Conservation (phyloP, 2,329 filamentous ascomycete genomes). For the Penicillium psychrosexuale region DNA sequence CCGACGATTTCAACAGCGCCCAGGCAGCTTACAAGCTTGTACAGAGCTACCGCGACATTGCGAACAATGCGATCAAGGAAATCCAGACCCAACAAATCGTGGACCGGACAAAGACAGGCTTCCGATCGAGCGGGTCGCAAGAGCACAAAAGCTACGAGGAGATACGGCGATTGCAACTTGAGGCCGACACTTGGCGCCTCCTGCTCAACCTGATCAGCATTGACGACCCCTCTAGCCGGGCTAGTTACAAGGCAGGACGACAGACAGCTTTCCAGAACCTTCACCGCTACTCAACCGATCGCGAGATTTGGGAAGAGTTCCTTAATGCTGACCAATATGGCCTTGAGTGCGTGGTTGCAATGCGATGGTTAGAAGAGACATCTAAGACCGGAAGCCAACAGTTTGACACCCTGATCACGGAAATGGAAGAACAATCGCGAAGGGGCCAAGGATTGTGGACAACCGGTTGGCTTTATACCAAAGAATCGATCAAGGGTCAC, state of each 20-base stretch:
- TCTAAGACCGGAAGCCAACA: constrained; percentile 65
- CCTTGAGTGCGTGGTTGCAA: constrained; percentile 71
- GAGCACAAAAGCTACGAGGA: constrained; percentile 33
- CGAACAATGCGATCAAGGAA: constrained; percentile 50
- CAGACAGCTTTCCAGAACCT: constrained; percentile 43
- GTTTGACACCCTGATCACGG: constrained; percentile 71
- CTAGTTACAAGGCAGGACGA: constrained; percentile 40
- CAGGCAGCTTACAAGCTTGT: constrained; percentile 67
- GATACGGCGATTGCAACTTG: constrained; percentile 66
- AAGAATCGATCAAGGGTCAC: constrained; percentile 81
- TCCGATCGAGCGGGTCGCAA: constrained; percentile 24
- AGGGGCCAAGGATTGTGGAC: constrained; percentile 73
- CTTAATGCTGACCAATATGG: constrained; percentile 69
- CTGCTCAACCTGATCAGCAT: constrained; percentile 70
- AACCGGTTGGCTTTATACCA: constrained; percentile 89
- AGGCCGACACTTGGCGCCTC: constrained; percentile 88
- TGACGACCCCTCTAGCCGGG: constrained; percentile 55
- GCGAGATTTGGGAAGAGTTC: constrained; percentile 70
- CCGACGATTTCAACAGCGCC: constrained; percentile 53
- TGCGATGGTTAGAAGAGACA: constrained; percentile 82
- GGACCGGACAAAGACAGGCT: constrained; percentile 38
- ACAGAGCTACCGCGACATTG: constrained; percentile 59
- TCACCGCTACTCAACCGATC: constrained; percentile 58
- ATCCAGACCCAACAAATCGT: constrained; percentile 39
- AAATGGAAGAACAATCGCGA: constrained; percentile 72